Percentiles rank a stretch among this genome's conserved stretches.
Conservation (phyloP, 139 green algal species). For the Axilococcus clingmanii region DNA sequence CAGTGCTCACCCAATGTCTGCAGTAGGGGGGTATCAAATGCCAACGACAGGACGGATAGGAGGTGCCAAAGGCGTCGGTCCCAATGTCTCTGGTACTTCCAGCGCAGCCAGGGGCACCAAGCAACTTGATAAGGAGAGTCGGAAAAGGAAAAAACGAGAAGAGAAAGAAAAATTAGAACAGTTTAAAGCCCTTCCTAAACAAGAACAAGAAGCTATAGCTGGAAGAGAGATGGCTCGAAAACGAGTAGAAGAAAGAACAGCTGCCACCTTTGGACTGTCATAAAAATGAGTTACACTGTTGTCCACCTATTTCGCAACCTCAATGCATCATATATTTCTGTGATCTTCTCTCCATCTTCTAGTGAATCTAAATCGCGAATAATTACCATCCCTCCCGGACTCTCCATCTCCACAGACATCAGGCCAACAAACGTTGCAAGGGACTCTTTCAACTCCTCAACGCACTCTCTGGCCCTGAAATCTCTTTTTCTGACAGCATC, state of each 20-base stretch:
- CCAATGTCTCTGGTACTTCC: too few relatives aligned
- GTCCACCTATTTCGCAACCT: slow-evolving; percentile 4
- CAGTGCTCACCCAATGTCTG: slow-evolving; percentile 41
- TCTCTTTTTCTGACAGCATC: not conserved
- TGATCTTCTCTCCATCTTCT: too few relatives aligned
- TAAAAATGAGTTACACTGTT: not conserved
- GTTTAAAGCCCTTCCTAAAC: slow-evolving; percentile 35
- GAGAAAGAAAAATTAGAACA: slow-evolving; percentile 1
- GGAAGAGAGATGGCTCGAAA: slow-evolving; percentile 56
- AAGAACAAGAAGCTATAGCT: slow-evolving; percentile 55
- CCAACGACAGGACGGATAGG: slow-evolving; percentile 26
- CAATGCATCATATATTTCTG: not conserved
- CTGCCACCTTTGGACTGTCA: slow-evolving; percentile 43
- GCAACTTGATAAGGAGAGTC: not conserved
- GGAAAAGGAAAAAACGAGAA: slow-evolving; percentile 1
- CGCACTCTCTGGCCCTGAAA: not conserved
- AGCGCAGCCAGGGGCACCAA: too few relatives aligned
- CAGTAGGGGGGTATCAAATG: slow-evolving; percentile 45
- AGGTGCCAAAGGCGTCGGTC: slow-evolving; percentile 28
- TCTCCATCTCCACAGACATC: not conserved
- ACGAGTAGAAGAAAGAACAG: slow-evolving; percentile 57
- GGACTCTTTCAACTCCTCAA: not conserved
- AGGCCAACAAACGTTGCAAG: too few relatives aligned
- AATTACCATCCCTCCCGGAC: too few relatives aligned
- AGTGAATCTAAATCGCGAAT: too few relatives aligned